Evolutionary conservation across 768 basidiomycete species (phyloP).

Genomic region (Leccinum subgranulosum): DNA sequence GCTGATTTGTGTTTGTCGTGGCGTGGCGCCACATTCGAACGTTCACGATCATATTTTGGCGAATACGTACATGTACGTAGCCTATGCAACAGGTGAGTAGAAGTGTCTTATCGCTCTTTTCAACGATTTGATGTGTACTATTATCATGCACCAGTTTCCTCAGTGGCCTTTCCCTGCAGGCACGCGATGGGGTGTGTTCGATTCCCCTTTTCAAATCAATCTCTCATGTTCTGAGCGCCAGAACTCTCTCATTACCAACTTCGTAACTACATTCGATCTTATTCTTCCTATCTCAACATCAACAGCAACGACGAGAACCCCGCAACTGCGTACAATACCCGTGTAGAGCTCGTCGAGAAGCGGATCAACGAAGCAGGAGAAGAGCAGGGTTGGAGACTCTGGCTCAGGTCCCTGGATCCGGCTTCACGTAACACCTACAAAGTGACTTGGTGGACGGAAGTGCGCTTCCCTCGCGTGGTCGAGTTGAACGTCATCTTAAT

Average conservation of each 20-base stretch:
- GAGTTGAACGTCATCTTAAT: not conserved
- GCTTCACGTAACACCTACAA: conserved; percentile 17
- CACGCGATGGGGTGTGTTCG: conserved; percentile 11
- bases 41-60: not conserved
- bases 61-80: not conserved
- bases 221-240: not conserved
- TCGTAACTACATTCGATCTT: conserved; percentile 30
- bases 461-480: not conserved
- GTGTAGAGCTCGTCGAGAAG: conserved; percentile 46
- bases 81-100: not conserved
- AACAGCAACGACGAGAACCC: conserved; percentile 37
- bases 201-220: not conserved
- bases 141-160: not conserved
- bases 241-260: conserved; percentile 35
- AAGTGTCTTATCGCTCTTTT: not conserved
- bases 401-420: conserved; percentile 5
- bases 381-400: conserved; percentile 14
- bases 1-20: not conserved
- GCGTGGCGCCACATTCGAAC: not conserved
- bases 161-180: conserved; percentile 18
- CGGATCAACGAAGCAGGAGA: conserved; percentile 16
- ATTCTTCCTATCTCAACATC: conserved; percentile 10
- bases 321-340: conserved; percentile 42
- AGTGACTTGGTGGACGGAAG: conserved; percentile 32
- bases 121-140: not conserved